phyloP scores from a whole-genome alignment of 2,329 filamentous ascomycete species.

The Diaporthe ilicicola region DNA sequence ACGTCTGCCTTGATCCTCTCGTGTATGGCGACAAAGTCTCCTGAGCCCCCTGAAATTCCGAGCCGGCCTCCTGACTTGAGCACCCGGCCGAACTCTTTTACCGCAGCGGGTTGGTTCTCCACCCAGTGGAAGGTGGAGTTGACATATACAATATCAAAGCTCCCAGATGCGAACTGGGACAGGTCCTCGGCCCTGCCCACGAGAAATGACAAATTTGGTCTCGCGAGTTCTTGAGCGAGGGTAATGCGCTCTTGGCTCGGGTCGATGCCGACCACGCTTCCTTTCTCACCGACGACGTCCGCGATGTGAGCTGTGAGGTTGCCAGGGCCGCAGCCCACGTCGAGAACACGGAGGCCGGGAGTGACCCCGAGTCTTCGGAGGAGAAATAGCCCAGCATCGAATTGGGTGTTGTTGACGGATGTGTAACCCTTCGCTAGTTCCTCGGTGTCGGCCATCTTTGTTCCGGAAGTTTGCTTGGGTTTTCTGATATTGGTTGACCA shows the following conservation, averaged over 20 bases:
- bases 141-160: conserved; percentile 39
- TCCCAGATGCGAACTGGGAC: conserved; percentile 30
- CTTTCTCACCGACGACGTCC: conserved; percentile 35
- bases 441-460: conserved; percentile 36
- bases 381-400: conserved; percentile 38
- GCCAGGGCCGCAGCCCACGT: conserved; percentile 46
- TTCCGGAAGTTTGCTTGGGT: background rate
- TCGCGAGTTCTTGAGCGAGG: conserved; percentile 3
- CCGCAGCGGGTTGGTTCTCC: conserved; percentile 36
- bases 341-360: conserved; percentile 39
- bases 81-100: conserved; percentile 38
- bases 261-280: conserved; percentile 42
- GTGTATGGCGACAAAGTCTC: conserved; percentile 36
- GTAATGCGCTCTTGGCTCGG: conserved; percentile 44
- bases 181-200: conserved; percentile 27
- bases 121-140: conserved; percentile 43
- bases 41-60: conserved; percentile 28
- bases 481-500: background rate
- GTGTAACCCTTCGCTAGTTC: conserved; percentile 41
- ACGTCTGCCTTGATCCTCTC: conserved; percentile 39
- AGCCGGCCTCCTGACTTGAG: conserved; percentile 37
- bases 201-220: background rate
- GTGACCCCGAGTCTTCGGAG: conserved; percentile 36
- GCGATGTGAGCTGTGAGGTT: conserved; percentile 40
- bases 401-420: conserved; percentile 38